Evolutionary conservation across 129 eudicot species (phyloP).

Genomic region (Ambrosia trifida): DNA sequence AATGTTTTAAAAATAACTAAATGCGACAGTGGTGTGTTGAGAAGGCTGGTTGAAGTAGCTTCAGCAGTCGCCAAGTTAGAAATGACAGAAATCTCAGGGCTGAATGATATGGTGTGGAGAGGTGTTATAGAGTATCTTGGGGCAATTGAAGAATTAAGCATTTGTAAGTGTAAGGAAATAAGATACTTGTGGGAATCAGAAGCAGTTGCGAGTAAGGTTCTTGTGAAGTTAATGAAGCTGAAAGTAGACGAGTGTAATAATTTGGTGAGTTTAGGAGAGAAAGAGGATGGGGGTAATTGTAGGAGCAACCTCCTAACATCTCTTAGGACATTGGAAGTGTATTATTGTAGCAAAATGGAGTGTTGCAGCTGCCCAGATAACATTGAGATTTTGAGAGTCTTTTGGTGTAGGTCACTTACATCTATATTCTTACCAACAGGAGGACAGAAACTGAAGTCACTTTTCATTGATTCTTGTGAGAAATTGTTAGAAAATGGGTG

Average conservation of each 20-base stretch:
- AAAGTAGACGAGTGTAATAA: background rate
- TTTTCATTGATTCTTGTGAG: too few relatives aligned
- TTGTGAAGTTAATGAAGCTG: background rate
- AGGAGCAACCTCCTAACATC: background rate
- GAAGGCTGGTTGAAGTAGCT: slow-evolving; percentile 9
- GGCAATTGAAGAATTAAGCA: slow-evolving; percentile 6
- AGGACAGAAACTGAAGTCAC: background rate
- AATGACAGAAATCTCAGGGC: background rate
- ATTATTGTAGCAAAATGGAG: background rate
- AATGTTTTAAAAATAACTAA: background rate
- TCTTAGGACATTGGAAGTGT: slow-evolving; percentile 4
- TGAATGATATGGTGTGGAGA: slow-evolving; percentile 5
- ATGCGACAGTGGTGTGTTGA: background rate
- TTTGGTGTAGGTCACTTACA: background rate
- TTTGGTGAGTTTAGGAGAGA: slow-evolving; percentile 15
- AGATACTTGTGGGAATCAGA: slow-evolving; percentile 16
- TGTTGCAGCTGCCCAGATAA: background rate
- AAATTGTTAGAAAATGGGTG: background rate
- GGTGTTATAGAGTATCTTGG: slow-evolving; percentile 13
- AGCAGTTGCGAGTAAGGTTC: slow-evolving; percentile 1
- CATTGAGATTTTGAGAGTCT: background rate
- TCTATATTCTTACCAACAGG: background rate
- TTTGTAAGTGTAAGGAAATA: background rate
- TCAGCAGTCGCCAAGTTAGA: background rate
- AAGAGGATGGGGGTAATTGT: background rate